Conservation (phyloP, 306 rosid species). For the Macrotyloma uniflorum region DNA sequence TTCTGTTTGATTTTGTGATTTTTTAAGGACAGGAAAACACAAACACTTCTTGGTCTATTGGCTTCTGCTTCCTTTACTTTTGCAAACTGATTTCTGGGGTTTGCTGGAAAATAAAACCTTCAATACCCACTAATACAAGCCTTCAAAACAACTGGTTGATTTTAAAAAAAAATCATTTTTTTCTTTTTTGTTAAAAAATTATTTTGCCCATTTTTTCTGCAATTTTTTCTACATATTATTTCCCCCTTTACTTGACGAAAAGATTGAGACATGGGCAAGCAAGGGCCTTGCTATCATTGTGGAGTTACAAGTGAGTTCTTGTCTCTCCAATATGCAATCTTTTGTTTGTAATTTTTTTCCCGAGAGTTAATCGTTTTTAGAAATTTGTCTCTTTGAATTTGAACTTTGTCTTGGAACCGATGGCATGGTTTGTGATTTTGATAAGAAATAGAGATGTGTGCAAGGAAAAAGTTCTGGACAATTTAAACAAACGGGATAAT, state of each 20-base stretch:
- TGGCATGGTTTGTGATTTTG: slow-evolving; percentile 41
- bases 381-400: slow-evolving; percentile 20
- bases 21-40: slow-evolving; percentile 55
- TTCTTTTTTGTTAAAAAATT: slow-evolving; percentile 39
- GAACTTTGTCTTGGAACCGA: slow-evolving; percentile 32
- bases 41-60: slow-evolving; percentile 63
- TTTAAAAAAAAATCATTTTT: slow-evolving; percentile 42
- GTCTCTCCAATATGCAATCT: slow-evolving; percentile 60
- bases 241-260: slow-evolving; percentile 52
- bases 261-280: slow-evolving; percentile 87
- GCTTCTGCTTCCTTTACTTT: slow-evolving; percentile 55
- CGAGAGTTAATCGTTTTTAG: slow-evolving; percentile 23
- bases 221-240: slow-evolving; percentile 31
- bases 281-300: slow-evolving; percentile 99
- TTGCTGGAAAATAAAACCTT: slow-evolving; percentile 56
- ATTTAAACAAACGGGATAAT: slow-evolving; percentile 19
- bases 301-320: slow-evolving; percentile 99
- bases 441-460: slow-evolving; percentile 30
- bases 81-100: slow-evolving; percentile 63
- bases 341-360: not conserved
- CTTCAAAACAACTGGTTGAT: slow-evolving; percentile 47
- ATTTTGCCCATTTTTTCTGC: slow-evolving; percentile 39
- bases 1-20: slow-evolving; percentile 58
- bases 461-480: slow-evolving; percentile 32
- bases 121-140: slow-evolving; percentile 47